A percentile compares a stretch with the other conserved stretches of the same genome.
Conservation (phyloP, 1,284 basidiomycete species). For the Austroboletus niveus region DNA sequence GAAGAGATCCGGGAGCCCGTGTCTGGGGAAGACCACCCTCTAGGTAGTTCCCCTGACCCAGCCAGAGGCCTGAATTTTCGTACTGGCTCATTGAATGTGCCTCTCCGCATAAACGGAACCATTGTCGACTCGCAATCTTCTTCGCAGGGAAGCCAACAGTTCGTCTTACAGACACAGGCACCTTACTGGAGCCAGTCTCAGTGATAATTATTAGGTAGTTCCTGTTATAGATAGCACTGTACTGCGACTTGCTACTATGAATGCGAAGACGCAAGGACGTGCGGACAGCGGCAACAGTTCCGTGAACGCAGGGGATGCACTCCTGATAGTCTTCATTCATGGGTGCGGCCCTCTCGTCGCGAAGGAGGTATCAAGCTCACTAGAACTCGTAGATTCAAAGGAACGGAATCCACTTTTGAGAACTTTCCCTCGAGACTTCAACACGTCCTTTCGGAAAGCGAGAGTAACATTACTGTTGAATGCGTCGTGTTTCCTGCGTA, state of each 20-base stretch:
- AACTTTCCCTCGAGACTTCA: constrained; percentile 75
- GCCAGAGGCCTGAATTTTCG: constrained; percentile 17
- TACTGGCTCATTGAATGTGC: constrained; percentile 23
- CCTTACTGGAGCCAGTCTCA: constrained; percentile 37
- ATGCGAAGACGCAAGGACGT: constrained; percentile 7
- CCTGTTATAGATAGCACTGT: constrained; percentile 17
- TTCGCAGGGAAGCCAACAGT: constrained; percentile 23
- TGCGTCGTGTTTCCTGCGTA: constrained; percentile 87
- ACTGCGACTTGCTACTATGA: constrained; percentile 14
- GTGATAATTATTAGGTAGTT: constrained; percentile 6
- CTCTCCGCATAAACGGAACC: constrained; percentile 1
- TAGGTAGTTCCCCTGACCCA: constrained; percentile 1
- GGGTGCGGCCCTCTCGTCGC: constrained; percentile 44
- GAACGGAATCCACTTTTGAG: constrained; percentile 75
- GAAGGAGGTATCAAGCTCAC: constrained; percentile 6
- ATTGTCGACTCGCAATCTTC: constrained; percentile 1
- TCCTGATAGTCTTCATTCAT: constrained; percentile 66
- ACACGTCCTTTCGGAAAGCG: constrained; percentile 68
- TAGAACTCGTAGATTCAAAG: constrained; percentile 53
- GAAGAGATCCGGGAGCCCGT: not conserved
- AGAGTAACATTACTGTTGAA: constrained; percentile 58
- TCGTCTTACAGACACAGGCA: constrained; percentile 48
- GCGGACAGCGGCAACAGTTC: constrained; percentile 7
- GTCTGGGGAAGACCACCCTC: not conserved
- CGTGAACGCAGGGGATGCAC: constrained; percentile 35